Percentiles rank a stretch among this genome's conserved stretches.
phyloP scores from a whole-genome alignment of 306 rosid genomes.

The Aeschynomene evenia region DNA sequence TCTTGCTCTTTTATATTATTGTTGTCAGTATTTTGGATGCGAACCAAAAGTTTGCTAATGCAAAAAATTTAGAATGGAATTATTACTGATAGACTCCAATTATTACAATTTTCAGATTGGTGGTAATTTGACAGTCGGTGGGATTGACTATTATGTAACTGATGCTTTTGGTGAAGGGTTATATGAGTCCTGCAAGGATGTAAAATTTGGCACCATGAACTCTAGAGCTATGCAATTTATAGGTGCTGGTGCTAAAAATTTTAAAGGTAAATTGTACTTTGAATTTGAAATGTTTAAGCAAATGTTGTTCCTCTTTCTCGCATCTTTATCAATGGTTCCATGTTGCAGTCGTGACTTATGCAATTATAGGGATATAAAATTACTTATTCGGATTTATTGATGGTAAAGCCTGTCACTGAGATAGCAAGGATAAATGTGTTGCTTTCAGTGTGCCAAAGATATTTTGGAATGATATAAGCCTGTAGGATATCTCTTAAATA shows the following conservation, averaged over 20 bases:
- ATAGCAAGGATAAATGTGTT: not conserved
- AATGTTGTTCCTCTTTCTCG: conserved; percentile 17
- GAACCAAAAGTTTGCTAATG: conserved; percentile 10
- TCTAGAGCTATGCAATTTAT: conserved; percentile 77
- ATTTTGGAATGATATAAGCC: conserved; percentile 10
- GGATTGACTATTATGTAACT: conserved; percentile 70
- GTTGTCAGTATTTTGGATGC: conserved; percentile 14
- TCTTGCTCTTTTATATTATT: conserved; percentile 2
- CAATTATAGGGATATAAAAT: conserved; percentile 1
- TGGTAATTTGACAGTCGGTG: conserved; percentile 74
- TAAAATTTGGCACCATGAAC: conserved; percentile 88
- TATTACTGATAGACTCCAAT: conserved; percentile 29
- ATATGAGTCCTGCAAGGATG: conserved; percentile 94
- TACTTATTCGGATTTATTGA: not conserved
- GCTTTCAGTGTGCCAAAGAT: not conserved
- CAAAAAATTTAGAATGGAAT: not conserved
- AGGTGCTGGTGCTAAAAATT: conserved; percentile 88
- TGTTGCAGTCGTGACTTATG: not conserved
- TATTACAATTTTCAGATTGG: conserved; percentile 58
- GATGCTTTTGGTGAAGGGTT: conserved; percentile 94
- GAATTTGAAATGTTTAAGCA: conserved; percentile 37
- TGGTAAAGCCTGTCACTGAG: not conserved
- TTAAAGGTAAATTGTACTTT: conserved; percentile 56
- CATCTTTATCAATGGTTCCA: conserved; percentile 6
- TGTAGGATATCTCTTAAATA: conserved; percentile 17